Evolutionary conservation across 2,329 filamentous ascomycete species (phyloP).

Genomic region (Alternaria metachromatica): DNA sequence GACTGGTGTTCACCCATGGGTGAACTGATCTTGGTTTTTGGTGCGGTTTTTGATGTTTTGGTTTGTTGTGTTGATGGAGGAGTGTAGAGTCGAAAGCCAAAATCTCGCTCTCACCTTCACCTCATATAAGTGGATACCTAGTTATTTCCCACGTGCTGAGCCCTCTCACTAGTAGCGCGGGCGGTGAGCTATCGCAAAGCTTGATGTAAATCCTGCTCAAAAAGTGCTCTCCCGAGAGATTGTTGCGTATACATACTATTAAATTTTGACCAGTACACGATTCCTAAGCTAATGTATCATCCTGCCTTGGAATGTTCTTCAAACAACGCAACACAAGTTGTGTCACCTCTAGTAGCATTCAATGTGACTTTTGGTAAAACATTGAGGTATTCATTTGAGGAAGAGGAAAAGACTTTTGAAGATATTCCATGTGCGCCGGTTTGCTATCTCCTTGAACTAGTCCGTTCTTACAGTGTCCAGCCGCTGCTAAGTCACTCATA

Average conservation of each 20-base stretch:
- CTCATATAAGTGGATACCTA: not conserved
- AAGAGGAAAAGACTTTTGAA: not conserved
- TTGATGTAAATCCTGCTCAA: no score
- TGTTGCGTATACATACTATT: not conserved
- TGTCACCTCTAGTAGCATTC: not conserved
- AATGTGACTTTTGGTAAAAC: not conserved
- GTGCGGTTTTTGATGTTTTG: not conserved
- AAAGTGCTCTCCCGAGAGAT: no score
- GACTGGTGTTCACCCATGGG: no score
- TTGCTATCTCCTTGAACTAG: not conserved
- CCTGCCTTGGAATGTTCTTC: not conserved
- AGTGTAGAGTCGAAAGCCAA: not conserved
- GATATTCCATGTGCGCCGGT: not conserved
- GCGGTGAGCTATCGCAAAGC: no score
- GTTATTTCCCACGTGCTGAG: not conserved
- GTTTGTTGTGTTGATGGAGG: not conserved
- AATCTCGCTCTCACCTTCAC: not conserved
- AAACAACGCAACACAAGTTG: not conserved
- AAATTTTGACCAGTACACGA: fast-evolving
- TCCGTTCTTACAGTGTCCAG: not conserved
- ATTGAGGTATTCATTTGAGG: fast-evolving
- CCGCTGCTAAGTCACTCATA: not conserved
- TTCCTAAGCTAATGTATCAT: not conserved
- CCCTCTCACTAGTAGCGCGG: no score
- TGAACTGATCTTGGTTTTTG: no score